Evolutionary conservation across 345 rosid genomes (phyloP), one percentile per base, ranked within the genome.

Genomic region (Cochlearia excelsa): DNA sequence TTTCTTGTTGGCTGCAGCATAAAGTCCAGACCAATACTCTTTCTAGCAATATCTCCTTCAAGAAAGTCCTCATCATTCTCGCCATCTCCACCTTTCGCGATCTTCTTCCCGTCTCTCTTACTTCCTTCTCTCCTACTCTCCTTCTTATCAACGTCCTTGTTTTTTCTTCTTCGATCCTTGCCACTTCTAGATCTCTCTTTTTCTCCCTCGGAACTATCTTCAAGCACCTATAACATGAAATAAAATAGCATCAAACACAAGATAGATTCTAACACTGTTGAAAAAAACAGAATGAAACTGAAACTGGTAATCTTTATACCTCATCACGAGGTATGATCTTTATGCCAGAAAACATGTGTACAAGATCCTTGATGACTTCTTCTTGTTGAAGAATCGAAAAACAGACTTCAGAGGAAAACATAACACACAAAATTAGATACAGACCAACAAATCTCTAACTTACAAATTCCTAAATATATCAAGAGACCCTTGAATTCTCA

Each of bases 11-110:
- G 91, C 54, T 77, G 80, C 33, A 89, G 73, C 99, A 93, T 93
- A 87, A 89, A 93, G 51, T 85, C 97, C 30, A 93, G 78, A 9
- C 97, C 99, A 66, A 77, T 79, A 41, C 76, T 84, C 60, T 75
- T 85, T 56, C 99, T 83, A 29, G 52, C 81, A 69, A 76, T 80
- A 37, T 84, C 83, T 44, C 71, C 73, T 11, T 40, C 37, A 0
- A 48, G 26, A 0, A 56, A 63, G 41, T 72, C 68, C 4, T 57
- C 73, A 38, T 59, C 77, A 6, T 69, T 79, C 87, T 1, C 84
- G 70, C 0, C 88, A 82, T 65, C 81, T 74, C 89, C 91, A 86
- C 26, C 62, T 41, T 47, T 47, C 5, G 2, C 55, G 31, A 55
- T 30, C 38, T 86, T 82, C 78, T 83, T 85, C 66, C 62, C 76